These are phyloP conservation scores for Fusarium cicatricum DNA, from an alignment of 2,329 filamentous ascomycete genomes.

Conservation along the genomic window DNA sequence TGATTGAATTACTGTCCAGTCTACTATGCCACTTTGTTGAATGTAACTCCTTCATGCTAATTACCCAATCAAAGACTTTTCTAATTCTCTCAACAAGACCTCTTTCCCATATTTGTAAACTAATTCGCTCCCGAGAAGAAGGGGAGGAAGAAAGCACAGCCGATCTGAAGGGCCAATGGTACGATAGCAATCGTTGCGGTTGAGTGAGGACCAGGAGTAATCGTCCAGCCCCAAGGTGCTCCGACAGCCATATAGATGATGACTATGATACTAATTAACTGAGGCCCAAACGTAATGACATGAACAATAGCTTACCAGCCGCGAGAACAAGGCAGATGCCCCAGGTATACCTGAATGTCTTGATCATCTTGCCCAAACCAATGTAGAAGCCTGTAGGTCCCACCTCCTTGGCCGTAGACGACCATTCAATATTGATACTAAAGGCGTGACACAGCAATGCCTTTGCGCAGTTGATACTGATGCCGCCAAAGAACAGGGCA, in stretches of 20 bases:
- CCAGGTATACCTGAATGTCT: slow-evolving; percentile 54
- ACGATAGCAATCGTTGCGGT: slow-evolving; percentile 39
- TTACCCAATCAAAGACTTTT: no score
- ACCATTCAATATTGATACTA: slow-evolving; percentile 41
- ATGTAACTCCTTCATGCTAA: no score
- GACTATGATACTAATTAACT: no score
- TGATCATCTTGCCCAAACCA: slow-evolving; percentile 50
- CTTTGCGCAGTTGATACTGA: slow-evolving; percentile 42
- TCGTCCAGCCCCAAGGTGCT: slow-evolving; percentile 40
- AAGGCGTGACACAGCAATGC: slow-evolving; percentile 41
- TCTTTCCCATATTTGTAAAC: not conserved
- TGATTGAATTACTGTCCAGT: no score
- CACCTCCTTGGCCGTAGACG: slow-evolving; percentile 42
- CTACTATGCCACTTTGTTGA: no score
- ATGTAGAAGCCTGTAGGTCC: slow-evolving; percentile 44
- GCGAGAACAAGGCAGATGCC: slow-evolving; percentile 36
- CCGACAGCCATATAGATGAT: slow-evolving; percentile 42
- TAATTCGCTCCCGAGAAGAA: slow-evolving; percentile 40
- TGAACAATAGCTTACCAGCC: slow-evolving; percentile 3
- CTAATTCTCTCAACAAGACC: no score
- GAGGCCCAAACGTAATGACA: no score
- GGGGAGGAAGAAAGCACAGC: slow-evolving; percentile 35
- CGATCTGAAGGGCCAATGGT: slow-evolving; percentile 37
- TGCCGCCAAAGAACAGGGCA: slow-evolving; percentile 43
- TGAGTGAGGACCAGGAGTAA: slow-evolving; percentile 35